Evolutionary conservation across 768 basidiomycete genomes (phyloP), one percentile per base, ranked within the genome.

Genomic region (Ramaria rubella): DNA sequence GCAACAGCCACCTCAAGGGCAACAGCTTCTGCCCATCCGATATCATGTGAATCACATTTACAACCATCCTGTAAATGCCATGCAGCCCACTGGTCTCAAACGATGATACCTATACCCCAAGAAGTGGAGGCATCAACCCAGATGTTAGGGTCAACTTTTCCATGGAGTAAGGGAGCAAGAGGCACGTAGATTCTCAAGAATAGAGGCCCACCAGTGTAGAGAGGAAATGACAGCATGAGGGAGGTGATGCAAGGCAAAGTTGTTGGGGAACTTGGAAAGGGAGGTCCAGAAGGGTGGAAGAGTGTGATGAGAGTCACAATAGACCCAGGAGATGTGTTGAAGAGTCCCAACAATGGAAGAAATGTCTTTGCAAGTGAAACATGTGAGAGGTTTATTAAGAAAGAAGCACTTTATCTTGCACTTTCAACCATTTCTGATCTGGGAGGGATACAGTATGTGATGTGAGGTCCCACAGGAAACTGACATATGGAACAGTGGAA

Each of bases 11-110:
- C 1, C 19, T 56, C 55, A 2, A 56, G 55, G 17, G 55, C 31
- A 5, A 56, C 31, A 2, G 44, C 29, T 34, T 56, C 45, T 4
- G 55, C 55, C 44, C 44, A 56, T 11, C 55, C 55, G 21, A 56
- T 56, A 24, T 56, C 55, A 19, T 14, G 27, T 5, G 44, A 43
- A 27, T 33, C 52, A 1, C 1, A 7, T n/a, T 44, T 24, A 36
- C 52, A 54, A 11, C n/a, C 14, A 3, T n/a, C 24, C 26, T 19
- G 24, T n/a, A 54, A n/a, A 2, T 31, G 40, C 52, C 52, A 54
- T 9, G 52, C 27, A 26, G 24, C 42, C 40, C 42, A 54, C 3
- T n/a, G n/a, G 26, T 21, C 21, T 23, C 27, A 23, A 2, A 54
- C 30, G 1, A 54, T 17, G 24, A 54, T 19, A 5, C 52, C 52